These are phyloP conservation scores for Crassisporium funariophilum DNA, from an alignment of 768 basidiomycete species.

Conservation along the genomic window DNA sequence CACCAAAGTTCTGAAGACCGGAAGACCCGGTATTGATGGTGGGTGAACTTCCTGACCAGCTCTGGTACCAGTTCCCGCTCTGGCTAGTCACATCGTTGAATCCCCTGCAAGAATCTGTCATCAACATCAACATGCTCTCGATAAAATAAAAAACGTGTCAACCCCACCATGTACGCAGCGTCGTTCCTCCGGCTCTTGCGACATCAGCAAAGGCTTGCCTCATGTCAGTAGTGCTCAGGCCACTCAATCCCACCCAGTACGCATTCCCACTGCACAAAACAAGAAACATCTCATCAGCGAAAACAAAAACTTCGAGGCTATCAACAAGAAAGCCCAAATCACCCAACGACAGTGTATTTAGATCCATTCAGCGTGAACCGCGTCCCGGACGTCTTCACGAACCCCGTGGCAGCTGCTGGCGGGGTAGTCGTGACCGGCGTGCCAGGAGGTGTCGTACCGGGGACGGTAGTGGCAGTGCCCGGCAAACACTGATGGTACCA, in stretches of 20 bases:
- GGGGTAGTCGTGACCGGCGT: slow-evolving; percentile 2
- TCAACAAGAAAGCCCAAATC: no score
- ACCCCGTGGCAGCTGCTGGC: slow-evolving; percentile 19
- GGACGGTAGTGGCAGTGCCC: slow-evolving; percentile 19
- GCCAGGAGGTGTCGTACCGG: slow-evolving; percentile 4
- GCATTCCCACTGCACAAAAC: slow-evolving; percentile 36
- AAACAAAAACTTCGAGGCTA: not conserved
- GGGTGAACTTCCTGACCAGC: slow-evolving; percentile 48
- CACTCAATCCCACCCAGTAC: slow-evolving; percentile 57
- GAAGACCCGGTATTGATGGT: slow-evolving; percentile 53
- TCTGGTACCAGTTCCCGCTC: slow-evolving; percentile 52
- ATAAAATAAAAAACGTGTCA: not conserved
- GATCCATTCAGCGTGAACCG: slow-evolving; percentile 48
- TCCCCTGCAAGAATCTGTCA: slow-evolving; percentile 36
- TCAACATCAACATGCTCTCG: not conserved
- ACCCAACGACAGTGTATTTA: slow-evolving; percentile 51
- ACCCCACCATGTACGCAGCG: slow-evolving; percentile 51
- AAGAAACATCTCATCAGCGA: not conserved
- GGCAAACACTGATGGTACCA: slow-evolving; percentile 40
- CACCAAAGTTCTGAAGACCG: slow-evolving; percentile 53
- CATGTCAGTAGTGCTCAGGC: slow-evolving; percentile 47
- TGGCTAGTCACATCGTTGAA: slow-evolving; percentile 57
- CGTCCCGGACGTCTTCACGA: slow-evolving; percentile 47
- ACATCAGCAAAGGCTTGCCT: slow-evolving; percentile 52
- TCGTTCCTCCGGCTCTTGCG: slow-evolving; percentile 48